phyloP scores from a whole-genome alignment of 352 stramenopile genomes.

The Phytophthora multivora region DNA sequence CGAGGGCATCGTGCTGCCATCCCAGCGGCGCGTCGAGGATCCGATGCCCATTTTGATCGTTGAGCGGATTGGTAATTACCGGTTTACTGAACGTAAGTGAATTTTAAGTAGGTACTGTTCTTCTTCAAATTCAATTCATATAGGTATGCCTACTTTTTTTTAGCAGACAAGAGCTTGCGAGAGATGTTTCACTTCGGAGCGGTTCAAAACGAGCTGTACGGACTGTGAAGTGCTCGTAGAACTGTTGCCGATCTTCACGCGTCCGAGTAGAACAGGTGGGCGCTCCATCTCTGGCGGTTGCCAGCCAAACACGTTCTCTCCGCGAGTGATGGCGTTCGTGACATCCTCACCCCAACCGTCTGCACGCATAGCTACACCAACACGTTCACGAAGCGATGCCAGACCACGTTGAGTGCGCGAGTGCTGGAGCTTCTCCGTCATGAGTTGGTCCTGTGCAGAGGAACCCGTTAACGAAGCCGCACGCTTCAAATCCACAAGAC shows the following conservation, averaged over 20 bases:
- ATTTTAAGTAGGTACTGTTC: not conserved
- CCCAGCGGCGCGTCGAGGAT: slow-evolving; percentile 16
- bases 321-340: slow-evolving; percentile 58
- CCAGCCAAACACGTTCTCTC: slow-evolving; percentile 80
- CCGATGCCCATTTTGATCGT: slow-evolving; percentile 16
- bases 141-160: slow-evolving; percentile 10
- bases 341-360: slow-evolving; percentile 67
- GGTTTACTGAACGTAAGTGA: slow-evolving; percentile 3
- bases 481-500: slow-evolving; percentile 62
- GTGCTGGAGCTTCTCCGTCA: slow-evolving; percentile 55
- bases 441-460: slow-evolving; percentile 47
- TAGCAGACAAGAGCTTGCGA: slow-evolving; percentile 51
- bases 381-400: slow-evolving; percentile 43
- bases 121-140: slow-evolving; percentile 24
- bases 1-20: slow-evolving; percentile 36
- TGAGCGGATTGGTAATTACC: too few relatives aligned
- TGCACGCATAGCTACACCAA: slow-evolving; percentile 45
- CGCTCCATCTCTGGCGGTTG: slow-evolving; percentile 75
- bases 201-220: slow-evolving; percentile 53
- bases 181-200: slow-evolving; percentile 50
- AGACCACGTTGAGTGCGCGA: slow-evolving; percentile 49
- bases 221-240: slow-evolving; percentile 5
- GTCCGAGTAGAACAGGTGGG: slow-evolving; percentile 58
- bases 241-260: slow-evolving; percentile 49
- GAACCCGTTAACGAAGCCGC: slow-evolving; percentile 10